phyloP scores from a whole-genome alignment of 225 moss, liverwort and hornwort genomes.

The Thuidium tamariscinum region DNA sequence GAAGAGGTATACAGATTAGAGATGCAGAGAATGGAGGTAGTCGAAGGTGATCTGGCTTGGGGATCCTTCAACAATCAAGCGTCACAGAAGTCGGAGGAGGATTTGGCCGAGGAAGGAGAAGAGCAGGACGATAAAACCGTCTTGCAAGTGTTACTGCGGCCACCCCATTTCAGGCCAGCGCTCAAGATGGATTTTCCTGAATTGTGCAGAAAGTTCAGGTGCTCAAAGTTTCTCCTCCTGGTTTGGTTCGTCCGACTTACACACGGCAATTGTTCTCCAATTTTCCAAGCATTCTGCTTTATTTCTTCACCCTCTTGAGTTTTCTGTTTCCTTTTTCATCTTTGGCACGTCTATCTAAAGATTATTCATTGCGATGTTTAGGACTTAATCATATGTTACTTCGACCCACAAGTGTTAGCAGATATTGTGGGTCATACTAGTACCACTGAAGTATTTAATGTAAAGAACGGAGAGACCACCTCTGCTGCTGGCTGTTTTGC shows the following conservation, averaged over 20 bases:
- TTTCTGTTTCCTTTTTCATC: neutral
- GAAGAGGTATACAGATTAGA: neutral
- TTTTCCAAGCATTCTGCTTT: neutral
- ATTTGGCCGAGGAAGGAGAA: conserved; percentile 14
- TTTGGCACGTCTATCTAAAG: neutral
- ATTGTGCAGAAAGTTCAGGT: conserved; percentile 75
- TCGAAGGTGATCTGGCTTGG: conserved; percentile 29
- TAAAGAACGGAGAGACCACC: neutral
- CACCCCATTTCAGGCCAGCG: conserved; percentile 40
- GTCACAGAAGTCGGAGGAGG: conserved; percentile 7
- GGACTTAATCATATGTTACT: neutral
- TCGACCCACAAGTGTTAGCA: neutral
- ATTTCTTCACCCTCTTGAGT: neutral
- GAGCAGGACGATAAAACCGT: conserved; percentile 23
- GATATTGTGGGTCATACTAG: neutral
- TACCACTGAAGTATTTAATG: neutral
- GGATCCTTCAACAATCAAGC: conserved; percentile 7
- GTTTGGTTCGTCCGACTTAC: neutral
- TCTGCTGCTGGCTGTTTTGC: neutral
- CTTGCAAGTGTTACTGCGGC: conserved; percentile 46
- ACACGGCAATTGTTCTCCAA: neutral
- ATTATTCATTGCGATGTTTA: neutral
- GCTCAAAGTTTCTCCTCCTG: neutral
- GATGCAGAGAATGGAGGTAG: conserved; percentile 38
- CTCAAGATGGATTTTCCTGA: conserved; percentile 84